Evolutionary conservation across 371 early-diverging fungal species (phyloP), one percentile per base, ranked within the genome.

Genomic region (Syncephalastrum racemosum): DNA sequence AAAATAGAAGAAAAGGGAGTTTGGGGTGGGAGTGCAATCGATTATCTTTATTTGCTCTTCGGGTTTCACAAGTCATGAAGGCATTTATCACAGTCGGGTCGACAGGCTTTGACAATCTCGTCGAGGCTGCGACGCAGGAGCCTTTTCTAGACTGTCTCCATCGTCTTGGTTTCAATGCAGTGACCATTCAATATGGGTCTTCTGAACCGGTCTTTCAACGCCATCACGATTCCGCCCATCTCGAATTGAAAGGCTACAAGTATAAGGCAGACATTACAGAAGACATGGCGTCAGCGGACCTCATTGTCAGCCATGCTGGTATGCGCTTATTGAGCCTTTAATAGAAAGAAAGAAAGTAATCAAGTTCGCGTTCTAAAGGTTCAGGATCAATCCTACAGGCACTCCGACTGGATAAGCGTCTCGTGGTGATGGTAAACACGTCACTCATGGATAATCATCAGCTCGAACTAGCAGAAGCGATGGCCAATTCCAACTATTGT

Each of bases 361-460:
- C 12, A 31, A 31, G 10, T 2, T 8, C 12, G n/a, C 3, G 3
- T 20, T 50, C 13, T 22, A 46, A 3, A 87, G 89, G 90, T 0
- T 72, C 93, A 2, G 93, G 93, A 18, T 88, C 91, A 0, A 89
- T 94, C 12, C 69, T 95, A 19, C 95, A 95, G 59, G 74, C 87
- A 1, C 71, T 95, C 40, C 75, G 83, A 22, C 55, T 81, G 31
- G 57, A 75, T n/a, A 85, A 87, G 64, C 82, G 76, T 18, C 62
- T 59, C 24, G 54, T 90, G 2, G 76, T 96, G 15, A 88, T 87
- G 7, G 92, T 95, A 4, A 96, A 95, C 63, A 67, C 62, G 8
- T 59, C 59, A 24, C 72, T 96, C 27, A 87, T 90, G 91, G 86
- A 93, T 68, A 89, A 94, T 67, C 97, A 96, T 66, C 97, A 96